Conservation (phyloP, 768 basidiomycete genomes). For the Daedaleopsis nitida region DNA sequence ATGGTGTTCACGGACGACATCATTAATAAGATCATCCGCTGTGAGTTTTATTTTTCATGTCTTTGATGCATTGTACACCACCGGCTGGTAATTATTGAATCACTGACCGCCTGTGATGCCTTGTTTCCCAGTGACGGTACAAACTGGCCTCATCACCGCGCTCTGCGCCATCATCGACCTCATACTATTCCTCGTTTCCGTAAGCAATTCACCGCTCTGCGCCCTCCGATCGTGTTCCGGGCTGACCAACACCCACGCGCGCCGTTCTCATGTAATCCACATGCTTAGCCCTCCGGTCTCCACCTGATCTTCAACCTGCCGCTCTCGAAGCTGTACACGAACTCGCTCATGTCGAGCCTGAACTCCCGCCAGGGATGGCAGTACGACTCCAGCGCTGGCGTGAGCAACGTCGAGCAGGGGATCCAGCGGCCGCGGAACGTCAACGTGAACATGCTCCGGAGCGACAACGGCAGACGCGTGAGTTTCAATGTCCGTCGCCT, state of each 20-base stretch:
- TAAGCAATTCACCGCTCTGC: constrained; percentile 7
- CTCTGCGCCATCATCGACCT: constrained; percentile 31
- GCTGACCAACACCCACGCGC: no score
- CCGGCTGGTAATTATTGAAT: no score
- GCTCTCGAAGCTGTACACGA: constrained; percentile 41
- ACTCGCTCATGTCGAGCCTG: constrained; percentile 42
- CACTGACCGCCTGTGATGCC: not conserved
- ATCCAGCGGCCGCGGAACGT: not conserved
- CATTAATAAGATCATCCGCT: constrained; percentile 44
- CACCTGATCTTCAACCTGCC: constrained; percentile 39
- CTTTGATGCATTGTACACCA: no score
- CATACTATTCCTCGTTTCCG: constrained; percentile 34
- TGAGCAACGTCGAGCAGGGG: not conserved
- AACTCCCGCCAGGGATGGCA: constrained; percentile 40
- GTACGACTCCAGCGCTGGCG: constrained; percentile 17
- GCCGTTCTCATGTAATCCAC: no score
- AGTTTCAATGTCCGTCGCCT: no score
- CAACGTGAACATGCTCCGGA: constrained; percentile 8
- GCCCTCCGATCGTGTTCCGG: not conserved
- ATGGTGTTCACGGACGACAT: constrained; percentile 43
- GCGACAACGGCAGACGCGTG: constrained; percentile 2
- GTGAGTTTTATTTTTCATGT: constrained; percentile 24
- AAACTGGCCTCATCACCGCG: constrained; percentile 39
- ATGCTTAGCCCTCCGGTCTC: constrained; percentile 22
- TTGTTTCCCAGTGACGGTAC: constrained; percentile 35